Evolutionary conservation across 805 yeast species (phyloP).

Genomic region (Lachancea sp.): DNA sequence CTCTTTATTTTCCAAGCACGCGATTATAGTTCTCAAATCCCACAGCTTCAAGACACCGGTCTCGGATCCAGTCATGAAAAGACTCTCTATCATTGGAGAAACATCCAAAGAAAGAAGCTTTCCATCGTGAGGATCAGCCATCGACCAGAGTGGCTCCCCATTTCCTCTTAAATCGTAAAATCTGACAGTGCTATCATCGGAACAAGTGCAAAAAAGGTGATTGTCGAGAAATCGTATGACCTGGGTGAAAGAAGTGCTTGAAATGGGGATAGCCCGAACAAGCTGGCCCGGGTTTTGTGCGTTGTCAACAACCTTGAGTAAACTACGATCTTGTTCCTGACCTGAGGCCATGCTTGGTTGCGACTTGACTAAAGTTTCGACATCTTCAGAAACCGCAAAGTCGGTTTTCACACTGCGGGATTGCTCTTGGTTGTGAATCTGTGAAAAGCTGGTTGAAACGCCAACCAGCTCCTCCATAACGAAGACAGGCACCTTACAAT

Average conservation of each 20-base stretch:
- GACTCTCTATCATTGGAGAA: conserved; percentile 23
- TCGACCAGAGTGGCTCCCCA: conserved; percentile 21
- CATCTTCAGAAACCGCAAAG: conserved; percentile 25
- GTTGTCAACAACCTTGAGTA: conserved; percentile 29
- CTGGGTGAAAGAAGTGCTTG: conserved; percentile 29
- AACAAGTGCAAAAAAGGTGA: conserved; percentile 28
- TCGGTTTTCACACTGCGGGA: conserved; percentile 21
- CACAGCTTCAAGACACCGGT: conserved; percentile 31
- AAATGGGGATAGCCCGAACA: conserved; percentile 24
- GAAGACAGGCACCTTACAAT: conserved; percentile 27
- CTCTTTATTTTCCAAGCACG: conserved; percentile 22
- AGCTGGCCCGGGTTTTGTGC: conserved; percentile 28
- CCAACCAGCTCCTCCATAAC: conserved; percentile 31
- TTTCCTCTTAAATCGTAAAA: conserved; percentile 31
- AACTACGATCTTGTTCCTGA: conserved; percentile 26
- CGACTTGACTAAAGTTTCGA: conserved; percentile 27
- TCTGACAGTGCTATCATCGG: conserved; percentile 29
- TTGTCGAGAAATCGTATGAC: conserved; percentile 29
- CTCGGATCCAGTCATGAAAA: conserved; percentile 30
- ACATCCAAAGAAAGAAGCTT: conserved; percentile 26
- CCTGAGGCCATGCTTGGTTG: conserved; percentile 14
- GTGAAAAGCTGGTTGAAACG: conserved; percentile 26
- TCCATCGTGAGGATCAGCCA: conserved; percentile 26
- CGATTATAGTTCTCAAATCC: conserved; percentile 30
- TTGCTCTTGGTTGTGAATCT: conserved; percentile 25